Evolutionary conservation across 2,329 filamentous ascomycete genomes (phyloP).

Genomic region (Exserohilum turcica): DNA sequence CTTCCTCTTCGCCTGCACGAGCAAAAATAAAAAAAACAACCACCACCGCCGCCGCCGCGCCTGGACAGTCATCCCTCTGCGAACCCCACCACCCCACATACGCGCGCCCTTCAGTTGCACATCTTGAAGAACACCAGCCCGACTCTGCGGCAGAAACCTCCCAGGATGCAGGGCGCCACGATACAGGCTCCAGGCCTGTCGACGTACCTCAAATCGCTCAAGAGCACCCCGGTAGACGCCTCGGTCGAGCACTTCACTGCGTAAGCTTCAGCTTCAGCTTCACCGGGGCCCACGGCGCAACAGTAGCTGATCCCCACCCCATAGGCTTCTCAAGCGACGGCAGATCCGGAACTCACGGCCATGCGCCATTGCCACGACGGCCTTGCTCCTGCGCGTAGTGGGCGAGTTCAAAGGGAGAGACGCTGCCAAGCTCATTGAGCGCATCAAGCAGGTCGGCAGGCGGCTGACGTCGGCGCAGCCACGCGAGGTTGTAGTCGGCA

Average conservation of each 20-base stretch:
- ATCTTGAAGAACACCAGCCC: background rate
- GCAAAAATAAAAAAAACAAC: no score
- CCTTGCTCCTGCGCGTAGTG: conserved; percentile 85
- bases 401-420: conserved; percentile 79
- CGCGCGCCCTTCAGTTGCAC: conserved; percentile 5
- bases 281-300: conserved; percentile 1
- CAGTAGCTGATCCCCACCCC: conserved; percentile 4
- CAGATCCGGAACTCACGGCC: conserved; percentile 87
- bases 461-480: conserved; percentile 83
- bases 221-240: conserved; percentile 74
- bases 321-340: conserved; percentile 82
- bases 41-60: background rate
- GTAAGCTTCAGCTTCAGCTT: conserved; percentile 71
- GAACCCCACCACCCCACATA: conserved; percentile 31
- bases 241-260: conserved; percentile 84
- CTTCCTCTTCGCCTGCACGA: background rate
- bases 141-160: background rate
- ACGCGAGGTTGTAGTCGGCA: conserved; percentile 88
- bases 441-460: conserved; percentile 78
- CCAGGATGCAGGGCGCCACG: conserved; percentile 36
- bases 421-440: conserved; percentile 76
- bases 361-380: conserved; percentile 88
- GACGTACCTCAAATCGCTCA: conserved; percentile 75
- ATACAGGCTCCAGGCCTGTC: conserved; percentile 71
- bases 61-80: background rate